Percentiles rank a stretch among this genome's conserved stretches.
Evolutionary conservation across 257 asterid species (phyloP).

Genomic region (Linaria vulgaris): DNA sequence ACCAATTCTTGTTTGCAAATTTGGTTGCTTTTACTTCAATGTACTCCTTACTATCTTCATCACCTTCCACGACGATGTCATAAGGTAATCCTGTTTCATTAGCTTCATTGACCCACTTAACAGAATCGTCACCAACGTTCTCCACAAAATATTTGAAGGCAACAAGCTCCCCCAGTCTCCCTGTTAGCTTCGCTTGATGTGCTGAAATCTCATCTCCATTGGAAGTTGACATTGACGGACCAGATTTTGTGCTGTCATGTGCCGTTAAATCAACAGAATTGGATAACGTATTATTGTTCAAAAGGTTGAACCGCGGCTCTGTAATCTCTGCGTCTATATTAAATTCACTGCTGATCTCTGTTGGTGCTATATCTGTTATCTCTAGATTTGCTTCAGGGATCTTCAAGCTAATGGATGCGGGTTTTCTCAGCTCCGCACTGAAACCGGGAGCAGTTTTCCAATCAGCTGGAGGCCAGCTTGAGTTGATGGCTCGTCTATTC

Average conservation of each 20-base stretch:
- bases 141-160: conserved; percentile 63
- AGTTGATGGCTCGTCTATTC: conserved; percentile 34
- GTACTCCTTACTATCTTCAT: conserved; percentile 49
- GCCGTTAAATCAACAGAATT: conserved; percentile 38
- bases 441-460: conserved; percentile 79
- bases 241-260: conserved; percentile 28
- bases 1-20: conserved; percentile 65
- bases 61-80: conserved; percentile 58
- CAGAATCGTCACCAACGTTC: conserved; percentile 39
- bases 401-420: conserved; percentile 27
- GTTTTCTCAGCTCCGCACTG: conserved; percentile 24
- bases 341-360: conserved; percentile 32
- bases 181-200: conserved; percentile 64
- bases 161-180: conserved; percentile 77
- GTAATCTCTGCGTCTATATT: conserved; percentile 36
- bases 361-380: conserved; percentile 21
- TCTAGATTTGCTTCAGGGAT: conserved; percentile 25
- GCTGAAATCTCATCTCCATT: conserved; percentile 38
- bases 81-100: conserved; percentile 85
- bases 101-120: conserved; percentile 82
- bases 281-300: conserved; percentile 25
- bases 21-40: conserved; percentile 87
- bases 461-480: conserved; percentile 77
- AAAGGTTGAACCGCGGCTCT: conserved; percentile 26
- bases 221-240: conserved; percentile 26